These are phyloP conservation scores for Puya raimondii DNA, from an alignment of 176 grass and related monocot genomes.

Conservation along the genomic window DNA sequence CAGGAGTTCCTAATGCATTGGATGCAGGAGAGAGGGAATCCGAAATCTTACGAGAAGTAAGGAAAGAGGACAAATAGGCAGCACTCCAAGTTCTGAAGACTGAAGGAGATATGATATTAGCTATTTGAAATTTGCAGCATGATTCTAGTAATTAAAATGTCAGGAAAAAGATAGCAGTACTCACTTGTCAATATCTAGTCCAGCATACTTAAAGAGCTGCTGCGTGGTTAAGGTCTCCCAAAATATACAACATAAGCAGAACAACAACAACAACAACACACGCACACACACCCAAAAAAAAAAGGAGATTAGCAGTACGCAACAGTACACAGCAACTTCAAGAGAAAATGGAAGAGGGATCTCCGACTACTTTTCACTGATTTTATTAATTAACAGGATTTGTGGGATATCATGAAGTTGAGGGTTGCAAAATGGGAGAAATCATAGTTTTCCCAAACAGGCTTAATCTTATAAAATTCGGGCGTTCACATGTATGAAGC, in stretches of 20 bases:
- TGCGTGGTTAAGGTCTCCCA: conserved; percentile 51
- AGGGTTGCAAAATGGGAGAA: too few relatives aligned
- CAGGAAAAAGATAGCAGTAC: conserved; percentile 22
- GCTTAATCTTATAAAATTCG: too few relatives aligned
- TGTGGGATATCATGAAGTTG: too few relatives aligned
- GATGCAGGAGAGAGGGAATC: conserved; percentile 9
- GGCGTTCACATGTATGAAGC: too few relatives aligned
- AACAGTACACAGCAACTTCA: too few relatives aligned
- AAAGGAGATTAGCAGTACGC: too few relatives aligned
- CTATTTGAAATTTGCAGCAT: conserved; percentile 16
- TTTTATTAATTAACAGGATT: too few relatives aligned
- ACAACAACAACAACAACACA: too few relatives aligned
- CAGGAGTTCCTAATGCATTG: conserved; percentile 10
- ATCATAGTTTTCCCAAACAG: too few relatives aligned
- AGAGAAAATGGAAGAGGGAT: too few relatives aligned
- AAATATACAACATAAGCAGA: background rate
- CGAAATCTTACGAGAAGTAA: conserved; percentile 90
- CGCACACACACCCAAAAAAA: too few relatives aligned
- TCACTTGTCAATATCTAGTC: conserved; percentile 95
- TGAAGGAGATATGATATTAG: conserved; percentile 34
- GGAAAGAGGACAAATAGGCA: conserved; percentile 99
- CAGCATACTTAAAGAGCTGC: conserved; percentile 99
- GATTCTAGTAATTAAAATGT: conserved; percentile 9
- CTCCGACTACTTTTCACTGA: too few relatives aligned
- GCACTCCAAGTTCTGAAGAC: conserved; percentile 98